Evolutionary conservation across 768 basidiomycete genomes (phyloP).

Genomic region (Tremella yokohamensis): DNA sequence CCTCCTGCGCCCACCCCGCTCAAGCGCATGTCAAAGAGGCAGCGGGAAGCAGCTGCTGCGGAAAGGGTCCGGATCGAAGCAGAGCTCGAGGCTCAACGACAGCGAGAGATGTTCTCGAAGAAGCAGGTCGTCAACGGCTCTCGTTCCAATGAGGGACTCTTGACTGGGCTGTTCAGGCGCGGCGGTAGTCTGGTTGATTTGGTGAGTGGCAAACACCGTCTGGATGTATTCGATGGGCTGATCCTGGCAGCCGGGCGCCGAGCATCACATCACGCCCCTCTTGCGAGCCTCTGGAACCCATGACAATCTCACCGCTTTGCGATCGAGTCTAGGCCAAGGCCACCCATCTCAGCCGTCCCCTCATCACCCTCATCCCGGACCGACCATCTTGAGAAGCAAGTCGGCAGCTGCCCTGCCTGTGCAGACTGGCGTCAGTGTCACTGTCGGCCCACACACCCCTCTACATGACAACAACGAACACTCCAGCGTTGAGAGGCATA

Average conservation of each 20-base stretch:
- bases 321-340: conserved; percentile 17
- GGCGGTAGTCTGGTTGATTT: conserved; percentile 50
- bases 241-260: conserved; percentile 15
- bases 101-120: conserved; percentile 51
- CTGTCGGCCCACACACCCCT: conserved; percentile 19
- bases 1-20: conserved; percentile 42
- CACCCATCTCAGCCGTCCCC: too few relatives aligned
- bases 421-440: conserved; percentile 48
- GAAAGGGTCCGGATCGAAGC: conserved; percentile 39
- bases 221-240: conserved; percentile 3
- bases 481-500: conserved; percentile 5
- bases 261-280: background rate
- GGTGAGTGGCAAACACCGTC: conserved; percentile 24
- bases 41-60: conserved; percentile 27
- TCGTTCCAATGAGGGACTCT: conserved; percentile 23
- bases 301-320: conserved; percentile 25
- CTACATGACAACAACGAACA: conserved; percentile 1
- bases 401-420: conserved; percentile 48
- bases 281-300: conserved; percentile 33
- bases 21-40: conserved; percentile 35
- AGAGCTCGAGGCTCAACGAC: conserved; percentile 44
- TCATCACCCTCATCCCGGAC: conserved; percentile 16
- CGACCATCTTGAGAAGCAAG: conserved; percentile 41
- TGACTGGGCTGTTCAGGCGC: conserved; percentile 42
- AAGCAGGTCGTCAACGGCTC: conserved; percentile 42